Base-by-base conservation (phyloP, 352 stramenopile genomes). In the Globisporangium middletonii region DNA sequence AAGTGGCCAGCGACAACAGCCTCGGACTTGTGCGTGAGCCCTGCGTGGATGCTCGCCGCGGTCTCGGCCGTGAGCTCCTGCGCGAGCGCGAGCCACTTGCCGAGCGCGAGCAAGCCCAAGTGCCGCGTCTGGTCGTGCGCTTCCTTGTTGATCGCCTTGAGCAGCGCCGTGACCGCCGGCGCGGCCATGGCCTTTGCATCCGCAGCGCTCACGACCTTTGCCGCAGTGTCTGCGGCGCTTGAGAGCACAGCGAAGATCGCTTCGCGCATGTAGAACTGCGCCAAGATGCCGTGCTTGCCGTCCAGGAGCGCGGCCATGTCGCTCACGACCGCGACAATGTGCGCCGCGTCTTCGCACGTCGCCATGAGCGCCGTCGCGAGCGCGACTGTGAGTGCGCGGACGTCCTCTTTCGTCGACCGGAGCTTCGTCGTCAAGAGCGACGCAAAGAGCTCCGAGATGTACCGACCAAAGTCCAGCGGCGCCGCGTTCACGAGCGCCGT, bases 181-280 rank as follows among this genome's bases (percentile, higher is more conserved):
- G 38, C 50, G 1, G 77, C 76, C n/a, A 91, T 82, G 9, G 66
- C 57, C 56, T 79, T 65, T 41, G 74, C 67, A 4, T 83, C 62
- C 3, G 71, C 69, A 0, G 55, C 57, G 16, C 41, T 67, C 2
- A 77, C 46, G 30, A 63, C 47, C 4, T 26, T 26, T 0, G 65
- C 60, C 1, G 63, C 55, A 3, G 48, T 57, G n/a, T 87, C 77
- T 0, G 73, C 77, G 1, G 83, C 70, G n/a, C 88, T 64, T 4
- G 69, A 73, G 1, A 95, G 64, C 49, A 87, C 79, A n/a, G 66
- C 67, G 35, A 82, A 94, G 35, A 69, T 77, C 3, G 79, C 79
- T 53, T 93, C 80, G 41, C 86, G 82, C 68, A 89, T 81, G 64
- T 94, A 95, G 46, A 94, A 95, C 62, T 95, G 86, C n/a, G 86